Conservation (phyloP, 495 filamentous ascomycete genomes). For the Geoglossum glabrum region DNA sequence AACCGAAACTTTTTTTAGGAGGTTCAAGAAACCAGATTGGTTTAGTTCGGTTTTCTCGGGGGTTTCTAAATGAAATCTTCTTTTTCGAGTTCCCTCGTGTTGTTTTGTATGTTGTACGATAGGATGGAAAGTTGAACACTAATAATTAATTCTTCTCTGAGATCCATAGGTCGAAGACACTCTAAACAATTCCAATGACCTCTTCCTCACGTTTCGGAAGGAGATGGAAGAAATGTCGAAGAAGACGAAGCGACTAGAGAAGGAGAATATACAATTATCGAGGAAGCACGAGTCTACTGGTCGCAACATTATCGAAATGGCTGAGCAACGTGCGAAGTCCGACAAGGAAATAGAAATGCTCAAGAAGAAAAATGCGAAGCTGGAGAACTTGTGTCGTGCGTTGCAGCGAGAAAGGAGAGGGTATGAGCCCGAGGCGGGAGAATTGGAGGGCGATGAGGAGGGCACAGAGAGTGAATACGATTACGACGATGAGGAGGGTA, state of each 20-base stretch:
- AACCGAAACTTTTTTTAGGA: background rate
- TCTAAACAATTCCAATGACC: conserved; percentile 93
- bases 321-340: conserved; percentile 73
- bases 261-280: conserved; percentile 80
- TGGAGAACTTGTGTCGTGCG: conserved; percentile 78
- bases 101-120: background rate
- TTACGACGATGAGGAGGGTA: conserved; percentile 53
- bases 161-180: conserved; percentile 80
- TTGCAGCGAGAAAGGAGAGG: conserved; percentile 85
- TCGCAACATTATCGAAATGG: conserved; percentile 93
- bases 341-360: conserved; percentile 62
- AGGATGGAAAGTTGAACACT: background rate
- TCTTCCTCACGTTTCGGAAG: conserved; percentile 94
- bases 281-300: conserved; percentile 88
- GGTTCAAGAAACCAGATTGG: background rate
- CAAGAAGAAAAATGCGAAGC: conserved; percentile 75
- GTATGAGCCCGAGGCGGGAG: conserved; percentile 32
- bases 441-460: conserved; percentile 42
- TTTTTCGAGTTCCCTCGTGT: background rate
- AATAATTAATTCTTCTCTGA: conserved; percentile 7
- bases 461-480: conserved; percentile 47
- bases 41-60: background rate
- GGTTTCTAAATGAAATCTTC: background rate
- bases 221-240: conserved; percentile 99
- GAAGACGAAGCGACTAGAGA: conserved; percentile 93